phyloP scores from a whole-genome alignment of 441 rosid genomes.

The Bruguiera hainesii region DNA sequence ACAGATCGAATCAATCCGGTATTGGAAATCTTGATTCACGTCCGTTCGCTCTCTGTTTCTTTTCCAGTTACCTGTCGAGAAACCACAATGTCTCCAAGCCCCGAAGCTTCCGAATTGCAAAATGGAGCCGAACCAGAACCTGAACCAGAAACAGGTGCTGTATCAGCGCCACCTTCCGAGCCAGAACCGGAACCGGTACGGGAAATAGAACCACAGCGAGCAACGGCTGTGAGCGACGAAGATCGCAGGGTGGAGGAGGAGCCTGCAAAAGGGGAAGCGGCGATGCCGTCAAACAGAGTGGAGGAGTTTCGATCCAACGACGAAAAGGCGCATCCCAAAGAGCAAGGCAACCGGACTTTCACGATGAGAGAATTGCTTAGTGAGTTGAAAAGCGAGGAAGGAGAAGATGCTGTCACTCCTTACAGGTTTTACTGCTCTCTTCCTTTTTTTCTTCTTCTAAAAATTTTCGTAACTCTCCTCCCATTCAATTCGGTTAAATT shows the following conservation, averaged over 20 bases:
- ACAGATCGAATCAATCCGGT: no score
- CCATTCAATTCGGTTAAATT: no score
- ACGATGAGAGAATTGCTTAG: constrained; percentile 87
- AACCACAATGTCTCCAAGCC: constrained; percentile 33
- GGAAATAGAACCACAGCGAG: constrained; percentile 17
- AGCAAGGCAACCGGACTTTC: constrained; percentile 64
- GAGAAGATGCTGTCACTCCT: constrained; percentile 52
- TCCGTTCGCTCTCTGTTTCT: neutral
- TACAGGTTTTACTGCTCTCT: constrained; percentile 36
- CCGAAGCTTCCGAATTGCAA: constrained; percentile 42
- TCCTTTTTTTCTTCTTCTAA: no score
- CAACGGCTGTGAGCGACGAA: constrained; percentile 20
- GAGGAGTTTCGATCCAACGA: constrained; percentile 25
- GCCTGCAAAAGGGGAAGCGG: constrained; percentile 19
- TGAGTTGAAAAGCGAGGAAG: constrained; percentile 77
- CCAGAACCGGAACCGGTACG: constrained; percentile 5
- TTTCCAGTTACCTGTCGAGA: neutral
- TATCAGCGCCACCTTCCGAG: constrained; percentile 15
- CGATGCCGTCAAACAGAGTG: constrained; percentile 39
- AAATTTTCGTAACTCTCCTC: no score
- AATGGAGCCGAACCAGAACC: constrained; percentile 34
- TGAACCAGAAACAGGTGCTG: constrained; percentile 17
- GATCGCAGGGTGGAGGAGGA: constrained; percentile 35
- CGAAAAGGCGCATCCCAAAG: constrained; percentile 33
- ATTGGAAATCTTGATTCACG: neutral